These are phyloP conservation scores for Ophiosphaerella korrae DNA, from an alignment of 2,329 filamentous ascomycete species.

Conservation along the genomic window DNA sequence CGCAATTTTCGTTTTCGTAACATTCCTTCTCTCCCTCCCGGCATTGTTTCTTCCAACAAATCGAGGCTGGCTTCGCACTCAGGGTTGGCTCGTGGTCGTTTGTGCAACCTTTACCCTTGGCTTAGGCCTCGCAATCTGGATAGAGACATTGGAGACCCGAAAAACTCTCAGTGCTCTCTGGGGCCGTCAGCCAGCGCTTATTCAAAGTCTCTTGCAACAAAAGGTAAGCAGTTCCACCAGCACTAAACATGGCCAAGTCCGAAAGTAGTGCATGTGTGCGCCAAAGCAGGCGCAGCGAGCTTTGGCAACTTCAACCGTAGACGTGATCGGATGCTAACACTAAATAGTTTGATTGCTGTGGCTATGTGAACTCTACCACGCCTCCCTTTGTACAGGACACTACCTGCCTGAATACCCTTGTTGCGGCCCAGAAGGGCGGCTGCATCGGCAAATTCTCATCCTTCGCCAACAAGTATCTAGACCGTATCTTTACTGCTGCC, in stretches of 20 bases:
- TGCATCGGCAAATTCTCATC: slow-evolving; percentile 71
- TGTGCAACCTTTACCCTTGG: slow-evolving; percentile 69
- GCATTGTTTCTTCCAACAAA: slow-evolving; percentile 70
- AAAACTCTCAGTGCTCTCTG: slow-evolving; percentile 67
- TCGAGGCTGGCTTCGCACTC: slow-evolving; percentile 72
- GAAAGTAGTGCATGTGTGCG: slow-evolving; percentile 7
- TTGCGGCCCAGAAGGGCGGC: slow-evolving; percentile 71
- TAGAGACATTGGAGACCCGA: slow-evolving; percentile 72
- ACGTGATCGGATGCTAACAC: slow-evolving; percentile 25
- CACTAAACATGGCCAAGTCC: slow-evolving; percentile 5
- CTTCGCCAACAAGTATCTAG: slow-evolving; percentile 73
- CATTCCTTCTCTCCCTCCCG: slow-evolving; percentile 72
- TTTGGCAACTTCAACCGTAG: neutral
- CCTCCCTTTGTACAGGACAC: slow-evolving; percentile 73
- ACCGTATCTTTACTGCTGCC: slow-evolving; percentile 76
- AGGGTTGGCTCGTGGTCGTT: slow-evolving; percentile 68
- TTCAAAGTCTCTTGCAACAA: slow-evolving; percentile 73
- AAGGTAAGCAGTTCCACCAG: slow-evolving; percentile 57
- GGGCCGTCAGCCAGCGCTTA: slow-evolving; percentile 58
- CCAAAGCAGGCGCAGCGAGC: no score
- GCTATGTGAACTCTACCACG: slow-evolving; percentile 73
- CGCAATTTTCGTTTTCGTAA: slow-evolving; percentile 71
- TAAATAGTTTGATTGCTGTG: slow-evolving; percentile 76
- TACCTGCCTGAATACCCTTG: slow-evolving; percentile 71
- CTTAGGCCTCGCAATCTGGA: slow-evolving; percentile 66